Evolutionary conservation across 2,329 filamentous ascomycete species (phyloP).

Genomic region (Mariannaea sp.): DNA sequence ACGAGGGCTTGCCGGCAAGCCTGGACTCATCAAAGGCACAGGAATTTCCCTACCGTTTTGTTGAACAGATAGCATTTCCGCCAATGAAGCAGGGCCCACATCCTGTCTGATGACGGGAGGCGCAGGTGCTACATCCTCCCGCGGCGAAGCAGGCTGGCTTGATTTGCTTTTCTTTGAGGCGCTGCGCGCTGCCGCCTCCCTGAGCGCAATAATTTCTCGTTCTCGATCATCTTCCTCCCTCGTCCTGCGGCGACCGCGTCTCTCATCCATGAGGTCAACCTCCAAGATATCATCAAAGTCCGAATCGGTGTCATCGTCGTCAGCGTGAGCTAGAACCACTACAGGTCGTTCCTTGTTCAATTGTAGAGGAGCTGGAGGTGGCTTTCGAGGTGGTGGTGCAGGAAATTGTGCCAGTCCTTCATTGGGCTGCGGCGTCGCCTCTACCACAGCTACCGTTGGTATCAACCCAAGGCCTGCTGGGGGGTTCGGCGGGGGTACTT

Average conservation of each 20-base stretch:
- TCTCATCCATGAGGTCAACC: constrained; percentile 63
- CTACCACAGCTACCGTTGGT: constrained; percentile 48
- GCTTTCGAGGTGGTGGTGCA: constrained; percentile 72
- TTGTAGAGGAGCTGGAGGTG: constrained; percentile 83
- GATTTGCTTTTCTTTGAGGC: constrained; percentile 73
- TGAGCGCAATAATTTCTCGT: constrained; percentile 69
- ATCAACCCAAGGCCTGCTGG: constrained; percentile 44
- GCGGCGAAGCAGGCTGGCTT: constrained; percentile 37
- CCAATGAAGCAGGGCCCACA: constrained; percentile 55
- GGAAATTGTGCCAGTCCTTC: constrained; percentile 57
- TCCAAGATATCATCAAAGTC: constrained; percentile 83
- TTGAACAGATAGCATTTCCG: constrained; percentile 53
- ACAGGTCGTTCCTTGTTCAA: constrained; percentile 49
- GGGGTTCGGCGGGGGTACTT: constrained; percentile 56
- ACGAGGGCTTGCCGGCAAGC: constrained; percentile 64
- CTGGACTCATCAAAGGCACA: constrained; percentile 60
- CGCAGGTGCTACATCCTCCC: constrained; percentile 41
- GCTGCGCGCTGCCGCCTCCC: constrained; percentile 73
- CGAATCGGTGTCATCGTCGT: constrained; percentile 73
- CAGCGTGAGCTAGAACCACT: constrained; percentile 38
- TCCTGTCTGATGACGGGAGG: constrained; percentile 45
- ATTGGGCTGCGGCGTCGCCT: constrained; percentile 51
- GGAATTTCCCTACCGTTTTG: constrained; percentile 40
- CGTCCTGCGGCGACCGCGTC: constrained; percentile 79
- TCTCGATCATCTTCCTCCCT: constrained; percentile 85